phyloP scores from a whole-genome alignment of 2,329 filamentous ascomycete species.

The Neoascochyta sp. region DNA sequence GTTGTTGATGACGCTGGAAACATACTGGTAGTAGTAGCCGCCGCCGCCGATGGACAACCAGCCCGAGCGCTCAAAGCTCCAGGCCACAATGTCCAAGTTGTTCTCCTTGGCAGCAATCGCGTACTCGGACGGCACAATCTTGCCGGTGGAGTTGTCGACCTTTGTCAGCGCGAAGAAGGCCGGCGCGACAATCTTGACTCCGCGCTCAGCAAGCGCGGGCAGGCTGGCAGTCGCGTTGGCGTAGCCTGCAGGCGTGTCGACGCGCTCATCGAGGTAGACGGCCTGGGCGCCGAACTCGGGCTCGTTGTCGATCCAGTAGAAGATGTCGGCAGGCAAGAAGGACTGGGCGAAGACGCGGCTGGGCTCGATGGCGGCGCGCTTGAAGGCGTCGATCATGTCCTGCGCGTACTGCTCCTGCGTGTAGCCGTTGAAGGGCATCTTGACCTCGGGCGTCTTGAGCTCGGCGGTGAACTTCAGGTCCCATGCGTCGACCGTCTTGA shows the following conservation, averaged over 20 bases:
- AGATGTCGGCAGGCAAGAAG: slow-evolving; percentile 61
- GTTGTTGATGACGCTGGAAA: slow-evolving; percentile 51
- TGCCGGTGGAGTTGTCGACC: slow-evolving; percentile 45
- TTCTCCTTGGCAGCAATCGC: slow-evolving; percentile 58
- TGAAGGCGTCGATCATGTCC: slow-evolving; percentile 53
- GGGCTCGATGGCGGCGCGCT: slow-evolving; percentile 37
- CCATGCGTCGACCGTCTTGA: slow-evolving; percentile 58
- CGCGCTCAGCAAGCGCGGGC: slow-evolving; percentile 53
- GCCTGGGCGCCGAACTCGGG: slow-evolving; percentile 60
- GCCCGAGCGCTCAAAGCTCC: slow-evolving; percentile 65
- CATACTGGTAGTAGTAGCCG: slow-evolving; percentile 40
- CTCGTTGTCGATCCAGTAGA: slow-evolving; percentile 63
- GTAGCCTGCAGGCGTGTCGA: slow-evolving; percentile 49
- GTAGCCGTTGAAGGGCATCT: slow-evolving; percentile 67
- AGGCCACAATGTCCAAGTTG: slow-evolving; percentile 63
- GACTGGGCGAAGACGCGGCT: slow-evolving; percentile 55
- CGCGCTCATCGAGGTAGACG: slow-evolving; percentile 62
- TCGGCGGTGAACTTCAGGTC: slow-evolving; percentile 49
- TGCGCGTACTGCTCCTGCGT: slow-evolving; percentile 63
- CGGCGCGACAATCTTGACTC: slow-evolving; percentile 61
- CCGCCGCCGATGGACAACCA: slow-evolving; percentile 52
- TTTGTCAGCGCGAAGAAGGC: slow-evolving; percentile 61
- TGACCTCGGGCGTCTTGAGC: slow-evolving; percentile 62
- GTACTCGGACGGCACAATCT: slow-evolving; percentile 62
- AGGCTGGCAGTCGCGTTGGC: slow-evolving; percentile 56